These are phyloP conservation scores for Maudiozyma humilis DNA, from an alignment of 1,139 yeast species.

Conservation along the genomic window DNA sequence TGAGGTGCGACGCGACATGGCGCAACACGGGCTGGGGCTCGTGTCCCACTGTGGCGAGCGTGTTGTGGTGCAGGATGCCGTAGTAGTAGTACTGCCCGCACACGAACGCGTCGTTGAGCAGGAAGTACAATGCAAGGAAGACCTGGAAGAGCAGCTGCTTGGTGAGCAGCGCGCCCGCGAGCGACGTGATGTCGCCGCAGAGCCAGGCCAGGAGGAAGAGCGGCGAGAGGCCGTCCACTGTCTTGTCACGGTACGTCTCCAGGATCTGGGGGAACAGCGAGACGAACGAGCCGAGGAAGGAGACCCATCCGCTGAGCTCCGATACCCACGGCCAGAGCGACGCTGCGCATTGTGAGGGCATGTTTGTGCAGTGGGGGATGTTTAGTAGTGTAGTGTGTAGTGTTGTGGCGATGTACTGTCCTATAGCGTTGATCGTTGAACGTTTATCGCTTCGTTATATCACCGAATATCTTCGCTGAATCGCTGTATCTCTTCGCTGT, in stretches of 20 bases:
- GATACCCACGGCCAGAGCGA: conserved; percentile 28
- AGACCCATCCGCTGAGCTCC: conserved; percentile 39
- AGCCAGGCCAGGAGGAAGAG: conserved; percentile 72
- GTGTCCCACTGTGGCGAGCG: conserved; percentile 32
- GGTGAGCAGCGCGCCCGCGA: conserved; percentile 72
- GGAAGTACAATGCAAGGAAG: conserved; percentile 63
- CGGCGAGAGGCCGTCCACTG: conserved; percentile 84
- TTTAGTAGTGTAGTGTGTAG: no score
- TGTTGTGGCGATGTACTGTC: no score
- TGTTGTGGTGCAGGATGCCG: conserved; percentile 34
- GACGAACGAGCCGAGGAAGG: conserved; percentile 64
- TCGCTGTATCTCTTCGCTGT: no score
- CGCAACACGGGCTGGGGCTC: conserved; percentile 26
- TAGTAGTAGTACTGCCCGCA: conserved; percentile 76
- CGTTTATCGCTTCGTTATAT: no score
- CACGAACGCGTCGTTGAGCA: conserved; percentile 61
- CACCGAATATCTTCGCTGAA: no score
- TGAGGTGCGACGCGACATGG: conserved; percentile 2
- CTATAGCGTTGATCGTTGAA: no score
- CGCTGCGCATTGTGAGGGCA: conserved; percentile 10
- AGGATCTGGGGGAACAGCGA: conserved; percentile 85
- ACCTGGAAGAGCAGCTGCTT: conserved; percentile 72
- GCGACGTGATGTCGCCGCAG: conserved; percentile 73
- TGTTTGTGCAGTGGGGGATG: no score
- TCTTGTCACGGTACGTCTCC: conserved; percentile 63